Base-by-base conservation (phyloP, 2,329 filamentous ascomycete genomes). In the Claviceps sp. region DNA sequence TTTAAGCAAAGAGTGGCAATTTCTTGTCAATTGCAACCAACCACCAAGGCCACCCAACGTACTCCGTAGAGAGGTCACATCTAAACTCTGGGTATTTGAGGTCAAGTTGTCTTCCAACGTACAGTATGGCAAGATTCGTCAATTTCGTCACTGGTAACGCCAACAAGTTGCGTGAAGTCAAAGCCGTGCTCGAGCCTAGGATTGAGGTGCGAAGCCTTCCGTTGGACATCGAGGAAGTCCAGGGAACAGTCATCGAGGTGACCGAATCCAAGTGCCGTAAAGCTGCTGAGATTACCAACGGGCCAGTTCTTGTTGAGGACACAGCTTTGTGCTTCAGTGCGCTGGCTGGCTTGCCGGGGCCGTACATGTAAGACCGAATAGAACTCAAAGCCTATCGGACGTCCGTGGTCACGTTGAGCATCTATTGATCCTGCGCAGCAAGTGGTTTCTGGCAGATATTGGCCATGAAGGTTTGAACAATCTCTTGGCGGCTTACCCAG, bases 121-220 rank as follows among this genome's bases (percentile, higher is more conserved):
- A 46, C 9, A 46, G 11, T 9, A 77, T 77, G 71, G 66, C 70
- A 48, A 64, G 65, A 4, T 62, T 66, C 5, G 68, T 98, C 58
- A 90, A 94, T 70, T 98, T 98, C 73, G 95, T 98, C 65, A 97
- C 91, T 2, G 87, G 91, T 68, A 98, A 98, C 71, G 82, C 84
- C 63, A 94, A 95, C 73, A 98, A 98, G 73, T 78, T 98, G 52
- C 73, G 77, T 53, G 93, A 98, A 72, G 89, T 95, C 58, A 82
- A 87, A 67, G 84, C 86, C 18, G 96, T 98, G 60, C 78, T 98
- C 3, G 82, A 84, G 60, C 74, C 79, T 8, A 79, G 78, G 37
- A 85, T 96, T 58, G 74, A 84, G 56, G 76, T 98, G 43, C 76
- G 79, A 52, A 91, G 77, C 69, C 81, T 87, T 66, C 74, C 79